A percentile compares a stretch with the other conserved stretches of the same genome.
Evolutionary conservation across 495 filamentous ascomycete species (phyloP).

Genomic region (Tuber brumale): DNA sequence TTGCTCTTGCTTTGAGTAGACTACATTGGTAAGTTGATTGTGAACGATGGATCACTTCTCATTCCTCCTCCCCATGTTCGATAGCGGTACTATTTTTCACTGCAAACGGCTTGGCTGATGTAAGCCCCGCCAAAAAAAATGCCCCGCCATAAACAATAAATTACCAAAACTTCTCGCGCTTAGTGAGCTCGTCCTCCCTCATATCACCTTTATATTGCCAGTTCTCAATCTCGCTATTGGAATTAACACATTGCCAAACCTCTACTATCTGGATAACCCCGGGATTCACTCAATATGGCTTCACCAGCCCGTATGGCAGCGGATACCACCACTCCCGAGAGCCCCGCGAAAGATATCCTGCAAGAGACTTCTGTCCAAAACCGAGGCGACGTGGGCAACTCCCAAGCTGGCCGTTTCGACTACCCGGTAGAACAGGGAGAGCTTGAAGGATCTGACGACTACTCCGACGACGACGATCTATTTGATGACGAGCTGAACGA

Average conservation of each 20-base stretch:
- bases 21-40: neutral
- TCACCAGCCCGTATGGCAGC: neutral
- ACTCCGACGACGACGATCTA: constrained; percentile 51
- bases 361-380: neutral
- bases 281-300: neutral
- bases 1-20: neutral
- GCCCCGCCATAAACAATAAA: neutral
- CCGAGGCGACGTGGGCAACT: neutral
- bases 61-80: too few relatives aligned
- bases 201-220: neutral
- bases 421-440: constrained; percentile 41
- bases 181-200: neutral
- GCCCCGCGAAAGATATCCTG: neutral
- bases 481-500: constrained; percentile 51
- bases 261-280: neutral
- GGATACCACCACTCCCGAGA: neutral
- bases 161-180: neutral
- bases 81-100: neutral
- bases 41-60: too few relatives aligned
- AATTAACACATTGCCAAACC: neutral
- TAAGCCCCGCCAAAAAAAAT: neutral
- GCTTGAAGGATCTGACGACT: constrained; percentile 49
- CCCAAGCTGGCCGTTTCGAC: constrained; percentile 39
- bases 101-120: neutral
- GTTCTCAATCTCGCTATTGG: neutral